Base-by-base conservation (phyloP, 345 rosid genomes). In the Rhizophora apiculata region DNA sequence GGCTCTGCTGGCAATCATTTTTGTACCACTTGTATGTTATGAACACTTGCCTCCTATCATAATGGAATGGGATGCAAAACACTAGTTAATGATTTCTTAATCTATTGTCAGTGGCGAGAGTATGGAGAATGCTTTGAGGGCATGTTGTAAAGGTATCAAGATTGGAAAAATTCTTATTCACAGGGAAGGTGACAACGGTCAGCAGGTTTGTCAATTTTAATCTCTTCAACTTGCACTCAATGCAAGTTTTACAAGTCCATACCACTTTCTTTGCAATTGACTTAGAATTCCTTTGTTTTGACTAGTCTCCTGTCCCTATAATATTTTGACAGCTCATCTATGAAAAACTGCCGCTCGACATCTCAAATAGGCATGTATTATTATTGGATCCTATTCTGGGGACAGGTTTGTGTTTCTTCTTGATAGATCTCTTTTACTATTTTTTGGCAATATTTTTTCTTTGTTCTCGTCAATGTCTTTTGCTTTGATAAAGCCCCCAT, bases 131-230 rank as follows among this genome's bases (percentile, higher is more conserved):
- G 99, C 99, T 59, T 76, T 92, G 77, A 87, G 99, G 63, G 99
- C 99, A 34, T 95, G 99, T 73, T 95, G 98, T 81, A 95, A 95
- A 81, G 97, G 96, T 62, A 92, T 95, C 84, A 95, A 95, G 79
- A 87, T 95, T 16, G 99, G 97, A 74, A 95, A 92, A 82, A 92
- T 95, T 66, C 89, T 95, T 46, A 95, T 95, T 77, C 99, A 95
- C 69, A 85, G 99, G 70, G 99, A 92, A 86, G 98, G 97, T 4
- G 97, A 95, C 85, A 88, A 95, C 37, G 99, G 99, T 66, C 96
- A 95, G 79, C 89, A 95, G 80, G 99, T 95, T 69, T 66, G 77
- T 65, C 13, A 24, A 56, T 27, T 22, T 26, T 24, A 21, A 9
- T 54, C 29, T 56, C 29, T 26, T 27, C 30, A 56, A 56, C 15